A percentile compares a stretch with the other conserved stretches of the same genome.
These are phyloP conservation scores for Phoma sp. DNA, from an alignment of 2,329 filamentous ascomycete species.

Conservation along the genomic window DNA sequence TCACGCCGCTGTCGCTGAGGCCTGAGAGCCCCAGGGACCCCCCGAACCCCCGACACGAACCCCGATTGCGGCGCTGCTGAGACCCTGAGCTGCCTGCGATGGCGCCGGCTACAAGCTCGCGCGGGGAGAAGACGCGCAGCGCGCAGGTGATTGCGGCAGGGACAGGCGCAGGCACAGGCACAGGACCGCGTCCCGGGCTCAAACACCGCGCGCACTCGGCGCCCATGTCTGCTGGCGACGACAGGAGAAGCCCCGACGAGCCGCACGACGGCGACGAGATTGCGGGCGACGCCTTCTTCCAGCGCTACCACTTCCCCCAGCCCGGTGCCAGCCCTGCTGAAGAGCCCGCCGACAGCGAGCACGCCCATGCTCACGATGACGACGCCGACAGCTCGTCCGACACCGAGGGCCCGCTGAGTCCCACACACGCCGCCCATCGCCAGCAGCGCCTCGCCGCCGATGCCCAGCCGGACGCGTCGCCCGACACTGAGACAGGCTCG, in stretches of 20 bases:
- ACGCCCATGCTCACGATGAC: constrained; percentile 23
- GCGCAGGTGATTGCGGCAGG: constrained; percentile 14
- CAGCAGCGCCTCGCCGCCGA: constrained; percentile 4
- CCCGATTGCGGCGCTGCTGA: background rate
- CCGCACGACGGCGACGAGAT: constrained; percentile 57
- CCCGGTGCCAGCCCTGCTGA: constrained; percentile 24
- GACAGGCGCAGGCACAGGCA: background rate
- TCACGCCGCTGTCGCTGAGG: constrained; percentile 23
- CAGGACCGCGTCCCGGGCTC: constrained; percentile 34
- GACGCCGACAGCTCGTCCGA: constrained; percentile 41
- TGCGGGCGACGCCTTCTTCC: constrained; percentile 49
- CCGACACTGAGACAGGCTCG: constrained; percentile 34
- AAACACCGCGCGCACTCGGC: constrained; percentile 48
- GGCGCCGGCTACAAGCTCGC: background rate
- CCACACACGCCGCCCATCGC: constrained; percentile 39
- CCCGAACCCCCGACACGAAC: background rate
- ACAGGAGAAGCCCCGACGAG: constrained; percentile 58
- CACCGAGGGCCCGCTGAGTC: constrained; percentile 48
- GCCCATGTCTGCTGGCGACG: constrained; percentile 40
- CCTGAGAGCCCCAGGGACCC: background rate
- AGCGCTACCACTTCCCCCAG: constrained; percentile 48
- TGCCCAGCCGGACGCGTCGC: constrained; percentile 9
- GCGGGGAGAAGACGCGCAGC: constrained; percentile 31
- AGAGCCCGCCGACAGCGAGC: constrained; percentile 32
- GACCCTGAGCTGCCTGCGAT: background rate